A percentile compares a stretch with the other conserved stretches of the same genome.
These are phyloP conservation scores for Medicago ruthenica DNA, from an alignment of 306 rosid genomes.

Conservation along the genomic window DNA sequence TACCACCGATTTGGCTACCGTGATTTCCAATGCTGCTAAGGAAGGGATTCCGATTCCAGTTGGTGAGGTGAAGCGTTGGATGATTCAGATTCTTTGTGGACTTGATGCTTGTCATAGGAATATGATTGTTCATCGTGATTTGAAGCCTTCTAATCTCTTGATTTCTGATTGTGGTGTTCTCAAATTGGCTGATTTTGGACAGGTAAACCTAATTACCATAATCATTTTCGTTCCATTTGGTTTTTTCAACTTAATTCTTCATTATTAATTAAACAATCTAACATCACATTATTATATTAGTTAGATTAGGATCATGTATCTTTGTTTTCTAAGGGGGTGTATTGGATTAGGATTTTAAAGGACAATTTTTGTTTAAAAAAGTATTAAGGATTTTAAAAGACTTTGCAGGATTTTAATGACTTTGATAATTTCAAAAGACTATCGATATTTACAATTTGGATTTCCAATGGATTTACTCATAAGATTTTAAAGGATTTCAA, in stretches of 20 bases:
- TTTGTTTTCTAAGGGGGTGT: neutral
- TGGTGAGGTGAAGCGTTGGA: constrained; percentile 85
- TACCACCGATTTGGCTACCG: constrained; percentile 68
- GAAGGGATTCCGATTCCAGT: constrained; percentile 39
- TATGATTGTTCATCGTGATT: constrained; percentile 85
- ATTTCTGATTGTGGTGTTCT: constrained; percentile 81
- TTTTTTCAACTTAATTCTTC: neutral
- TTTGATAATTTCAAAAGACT: too few relatives aligned
- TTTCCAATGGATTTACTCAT: too few relatives aligned
- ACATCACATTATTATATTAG: too few relatives aligned
- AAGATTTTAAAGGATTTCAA: too few relatives aligned
- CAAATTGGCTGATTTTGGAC: constrained; percentile 94
- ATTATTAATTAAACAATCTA: neutral
- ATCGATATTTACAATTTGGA: too few relatives aligned
- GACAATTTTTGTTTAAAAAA: too few relatives aligned
- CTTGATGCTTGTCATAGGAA: constrained; percentile 80
- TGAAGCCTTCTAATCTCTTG: constrained; percentile 89
- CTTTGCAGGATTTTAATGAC: too few relatives aligned
- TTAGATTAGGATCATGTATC: neutral
- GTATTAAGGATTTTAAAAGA: too few relatives aligned
- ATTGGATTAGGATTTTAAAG: too few relatives aligned
- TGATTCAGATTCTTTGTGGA: constrained; percentile 85
- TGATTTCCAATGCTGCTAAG: constrained; percentile 60
- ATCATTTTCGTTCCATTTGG: neutral
- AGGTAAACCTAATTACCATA: constrained; percentile 41